Percentiles rank a stretch among this genome's conserved stretches.
phyloP scores from a whole-genome alignment of 176 grass and related monocot genomes.

The Themeda triandra region DNA sequence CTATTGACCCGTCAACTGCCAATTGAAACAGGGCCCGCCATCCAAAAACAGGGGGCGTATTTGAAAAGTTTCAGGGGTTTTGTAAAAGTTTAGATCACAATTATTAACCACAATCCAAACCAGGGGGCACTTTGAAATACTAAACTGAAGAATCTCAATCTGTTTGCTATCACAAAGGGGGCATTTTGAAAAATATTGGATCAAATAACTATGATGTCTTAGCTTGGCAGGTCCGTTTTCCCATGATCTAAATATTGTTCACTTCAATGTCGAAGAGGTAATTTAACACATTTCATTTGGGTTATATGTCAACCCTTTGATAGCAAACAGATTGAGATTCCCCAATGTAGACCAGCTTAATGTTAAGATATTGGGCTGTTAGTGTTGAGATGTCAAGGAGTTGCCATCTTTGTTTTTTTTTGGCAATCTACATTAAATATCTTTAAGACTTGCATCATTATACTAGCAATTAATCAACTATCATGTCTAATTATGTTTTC shows the following conservation, averaged over 20 bases:
- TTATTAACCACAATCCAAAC: neutral
- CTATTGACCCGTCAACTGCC: slow-evolving; percentile 35
- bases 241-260: neutral
- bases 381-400: neutral
- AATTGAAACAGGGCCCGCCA: slow-evolving; percentile 39
- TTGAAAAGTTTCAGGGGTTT: neutral
- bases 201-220: neutral
- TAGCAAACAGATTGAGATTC: neutral
- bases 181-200: neutral
- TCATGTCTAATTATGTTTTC: neutral
- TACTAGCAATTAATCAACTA: neutral
- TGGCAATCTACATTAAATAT: neutral
- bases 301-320: neutral
- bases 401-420: neutral
- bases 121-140: neutral
- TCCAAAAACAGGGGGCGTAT: no score
- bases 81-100: neutral
- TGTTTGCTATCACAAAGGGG: no score
- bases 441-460: neutral
- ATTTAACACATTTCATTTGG: neutral
- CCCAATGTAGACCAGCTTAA: neutral
- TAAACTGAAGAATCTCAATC: no score
- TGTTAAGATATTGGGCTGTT: neutral
- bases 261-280: neutral
- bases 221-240: neutral